Base-by-base conservation (phyloP, 192 early-diverging fungal species). In the Coemansia sp. region DNA sequence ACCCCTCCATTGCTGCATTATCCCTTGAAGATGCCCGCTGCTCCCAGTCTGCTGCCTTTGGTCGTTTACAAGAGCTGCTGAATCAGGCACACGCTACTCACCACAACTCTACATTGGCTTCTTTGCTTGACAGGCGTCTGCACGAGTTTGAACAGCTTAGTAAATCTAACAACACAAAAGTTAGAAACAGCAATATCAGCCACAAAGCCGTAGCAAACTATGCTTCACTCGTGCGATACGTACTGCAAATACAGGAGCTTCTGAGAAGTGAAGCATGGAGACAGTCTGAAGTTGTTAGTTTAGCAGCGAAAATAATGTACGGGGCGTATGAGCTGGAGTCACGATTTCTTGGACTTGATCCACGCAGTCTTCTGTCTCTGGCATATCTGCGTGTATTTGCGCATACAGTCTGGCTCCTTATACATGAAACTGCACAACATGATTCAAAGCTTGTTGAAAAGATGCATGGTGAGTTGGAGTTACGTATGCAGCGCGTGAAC, bases 321-420 rank as follows among this genome's bases (percentile, higher is more conserved):
- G 61, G 46, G 2, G 30, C 71, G 2, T 82, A 82, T 27, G 62
- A 46, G 52, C 20, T 76, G 9, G 74, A 73, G n/a, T 64, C 59
- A 2, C 59, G 74, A 5, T 68, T 75, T 4, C 11, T 65, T 4
- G 79, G 79, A 3, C 74, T 82, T 19, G 67, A 64, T 57, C 57
- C 63, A 0, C 23, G 9, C 10, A 59, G 67, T 33, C 56, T 55
- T 2, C 51, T 61, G 5, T 67, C 74, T 2, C 71, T 82, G 21
- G 39, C 36, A 2, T 67, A 68, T 32, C 27, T 73, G 5, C 74
- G 74, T 6, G 22, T 76, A 9, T 71, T 82, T 17, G 79, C 71
- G 9, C 79, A 82, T 27, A 71, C 75, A 0, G 54, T 46, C 17
- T 82, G 79, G 79, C 42, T 82, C 29, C 6, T 54, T 20, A 46